Conservation (phyloP, 805 yeast species). For the Schizosaccharomyces pombe region ASM294v3 CU329670.1:5276501-5277000, state of each 20-base stretch:
- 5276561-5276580: background rate
- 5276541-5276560: background rate
- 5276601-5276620: background rate
- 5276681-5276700: constrained; percentile 49
- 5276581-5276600: background rate
- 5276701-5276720: constrained; percentile 74
- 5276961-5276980: too few species aligned
- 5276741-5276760: constrained; percentile 35
- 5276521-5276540: too few species aligned
- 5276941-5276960: background rate
- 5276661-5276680: constrained; percentile 1
- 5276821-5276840: background rate
- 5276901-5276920: background rate
- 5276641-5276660: background rate
- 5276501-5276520: background rate
- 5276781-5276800: too few species aligned
- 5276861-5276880: background rate
- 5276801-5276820: background rate
- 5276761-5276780: background rate
- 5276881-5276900: background rate
- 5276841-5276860: background rate
- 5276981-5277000: too few species aligned
- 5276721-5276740: constrained; percentile 34
- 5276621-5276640: background rate
- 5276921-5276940: background rate